Conservation (phyloP, 139 green algal species). For the Zygnema cylindricum region DNA sequence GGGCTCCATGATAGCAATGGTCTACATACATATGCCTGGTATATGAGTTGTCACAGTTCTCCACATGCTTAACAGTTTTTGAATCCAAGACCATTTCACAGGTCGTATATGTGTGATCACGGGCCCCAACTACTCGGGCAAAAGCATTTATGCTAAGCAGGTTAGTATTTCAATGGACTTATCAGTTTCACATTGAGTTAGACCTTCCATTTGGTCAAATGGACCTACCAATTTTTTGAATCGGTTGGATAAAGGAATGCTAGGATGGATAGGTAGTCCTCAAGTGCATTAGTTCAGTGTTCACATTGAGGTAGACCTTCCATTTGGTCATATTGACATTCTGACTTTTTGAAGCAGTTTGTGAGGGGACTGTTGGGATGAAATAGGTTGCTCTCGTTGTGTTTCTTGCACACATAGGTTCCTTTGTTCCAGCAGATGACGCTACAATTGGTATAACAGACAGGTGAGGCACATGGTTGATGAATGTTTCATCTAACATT, state of each 20-base stretch:
- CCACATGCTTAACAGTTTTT: no score
- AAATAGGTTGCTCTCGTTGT: conserved; percentile 86
- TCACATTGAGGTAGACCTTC: no score
- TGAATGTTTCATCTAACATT: not conserved
- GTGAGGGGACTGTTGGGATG: not conserved
- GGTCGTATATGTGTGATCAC: conserved; percentile 58
- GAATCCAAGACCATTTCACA: no score
- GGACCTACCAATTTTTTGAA: not conserved
- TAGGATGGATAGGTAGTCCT: not conserved
- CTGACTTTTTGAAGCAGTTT: no score
- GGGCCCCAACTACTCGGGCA: conserved; percentile 66
- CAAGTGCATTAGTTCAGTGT: not conserved
- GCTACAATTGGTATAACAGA: conserved; percentile 80
- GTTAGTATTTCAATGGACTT: no score
- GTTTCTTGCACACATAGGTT: conserved; percentile 81
- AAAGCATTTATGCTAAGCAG: conserved; percentile 64
- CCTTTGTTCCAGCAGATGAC: conserved; percentile 72
- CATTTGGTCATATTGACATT: no score
- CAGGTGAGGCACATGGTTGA: conserved; percentile 62
- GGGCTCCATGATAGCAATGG: no score
- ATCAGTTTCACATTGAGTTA: not conserved
- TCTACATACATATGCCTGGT: no score
- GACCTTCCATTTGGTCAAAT: not conserved
- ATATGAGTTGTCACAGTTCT: no score
- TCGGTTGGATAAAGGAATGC: not conserved